phyloP scores from a whole-genome alignment of 148 eudicot species.

The Fallopia convolvulus region DNA sequence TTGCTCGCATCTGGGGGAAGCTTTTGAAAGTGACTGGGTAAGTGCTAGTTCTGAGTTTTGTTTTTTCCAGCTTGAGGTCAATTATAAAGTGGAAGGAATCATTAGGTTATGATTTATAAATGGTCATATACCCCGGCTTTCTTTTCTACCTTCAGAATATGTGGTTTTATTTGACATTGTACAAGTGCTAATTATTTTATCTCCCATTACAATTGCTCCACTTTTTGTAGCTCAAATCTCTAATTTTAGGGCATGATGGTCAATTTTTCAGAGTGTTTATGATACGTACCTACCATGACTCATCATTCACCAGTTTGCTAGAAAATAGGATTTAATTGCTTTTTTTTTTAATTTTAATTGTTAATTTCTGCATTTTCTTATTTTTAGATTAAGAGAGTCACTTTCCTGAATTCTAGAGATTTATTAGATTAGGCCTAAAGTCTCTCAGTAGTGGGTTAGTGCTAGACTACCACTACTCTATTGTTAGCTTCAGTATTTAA shows the following conservation, averaged over 20 bases:
- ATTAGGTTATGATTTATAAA: not conserved
- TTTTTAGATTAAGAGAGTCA: too few species aligned
- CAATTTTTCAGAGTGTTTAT: not conserved
- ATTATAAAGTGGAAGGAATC: not conserved
- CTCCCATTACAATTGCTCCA: not conserved
- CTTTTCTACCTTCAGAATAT: not conserved
- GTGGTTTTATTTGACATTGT: not conserved
- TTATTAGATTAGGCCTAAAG: too few species aligned
- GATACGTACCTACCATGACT: too few species aligned
- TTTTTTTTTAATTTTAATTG: too few species aligned
- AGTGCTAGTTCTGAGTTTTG: slow-evolving; percentile 8
- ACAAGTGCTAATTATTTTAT: not conserved
- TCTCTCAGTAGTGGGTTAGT: too few species aligned
- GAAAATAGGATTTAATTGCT: too few species aligned
- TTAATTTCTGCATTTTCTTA: too few species aligned
- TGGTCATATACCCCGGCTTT: not conserved
- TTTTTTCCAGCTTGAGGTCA: not conserved
- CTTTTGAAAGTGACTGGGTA: slow-evolving; percentile 66
- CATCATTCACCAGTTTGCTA: too few species aligned
- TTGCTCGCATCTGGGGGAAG: slow-evolving; percentile 75
- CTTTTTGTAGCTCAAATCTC: not conserved
- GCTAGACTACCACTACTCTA: too few species aligned
- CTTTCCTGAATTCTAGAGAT: too few species aligned
- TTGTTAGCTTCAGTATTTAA: too few species aligned
- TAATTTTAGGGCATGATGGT: not conserved